Evolutionary conservation across 495 filamentous ascomycete genomes (phyloP), one percentile per base, ranked within the genome.

Genomic region (Achaetomiella virescens): DNA sequence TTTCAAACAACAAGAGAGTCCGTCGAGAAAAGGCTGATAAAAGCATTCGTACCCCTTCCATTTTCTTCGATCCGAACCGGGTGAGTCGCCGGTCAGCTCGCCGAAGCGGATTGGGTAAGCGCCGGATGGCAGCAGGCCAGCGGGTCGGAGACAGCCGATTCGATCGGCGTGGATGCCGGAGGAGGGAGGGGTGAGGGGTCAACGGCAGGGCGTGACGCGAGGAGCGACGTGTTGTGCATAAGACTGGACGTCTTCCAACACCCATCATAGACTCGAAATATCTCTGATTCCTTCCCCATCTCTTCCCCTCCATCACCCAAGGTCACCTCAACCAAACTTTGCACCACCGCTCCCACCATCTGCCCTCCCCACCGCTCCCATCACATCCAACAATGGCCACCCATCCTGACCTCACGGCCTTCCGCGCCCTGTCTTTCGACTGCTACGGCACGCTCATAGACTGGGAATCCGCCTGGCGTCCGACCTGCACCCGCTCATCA

Each of bases 381-480:
- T 37, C 33, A n/a, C n/a, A 21, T 10, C 6, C 49, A 38, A 54
- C 21, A 47, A 54, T 52, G 38, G 6, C 58, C 6, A 6, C 37
- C 58, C 43, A 40, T 25, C 54, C 55, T 17, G 58, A 61, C 48
- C 57, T 75, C 22, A 71, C 69, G 18, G 22, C 56, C 51, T 72
- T 66, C 61, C 61, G 64, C 29, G 59, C 67, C 52, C 81, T 90
- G 75, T 88, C 75, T 64, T 93, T 95, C 73, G 88, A 95, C 68
- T 81, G 87, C 75, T 92, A 89, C 68, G 86, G 88, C 66, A 95
- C 89, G 0, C 78, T 91, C 22, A 83, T 92, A 47, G 86, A 91
- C 75, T 89, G 85, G 86, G 81, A 90, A 66, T 53, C 63, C 38
- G 72, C 56, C 61, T 74, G 14, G 35, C 48, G 6, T 42, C 54